These are phyloP conservation scores for Phylloporus arenicola DNA, from an alignment of 768 basidiomycete genomes.

Conservation along the genomic window DNA sequence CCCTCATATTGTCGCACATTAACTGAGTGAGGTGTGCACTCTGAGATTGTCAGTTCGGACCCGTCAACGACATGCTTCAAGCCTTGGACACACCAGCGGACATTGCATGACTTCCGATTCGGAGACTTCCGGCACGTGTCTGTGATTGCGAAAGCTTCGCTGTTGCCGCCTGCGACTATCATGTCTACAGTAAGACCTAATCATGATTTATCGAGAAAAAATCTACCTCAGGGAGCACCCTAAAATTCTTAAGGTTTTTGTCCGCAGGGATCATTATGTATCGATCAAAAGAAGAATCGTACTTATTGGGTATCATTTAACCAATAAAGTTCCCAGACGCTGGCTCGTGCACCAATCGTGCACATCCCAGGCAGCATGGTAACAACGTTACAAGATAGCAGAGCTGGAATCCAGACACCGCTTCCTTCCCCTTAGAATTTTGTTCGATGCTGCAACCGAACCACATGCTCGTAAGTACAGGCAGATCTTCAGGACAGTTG, in stretches of 20 bases:
- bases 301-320: slow-evolving; percentile 10
- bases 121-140: slow-evolving; percentile 20
- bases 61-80: slow-evolving; percentile 11
- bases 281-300: slow-evolving; percentile 19
- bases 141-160: background rate
- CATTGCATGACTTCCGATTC: slow-evolving; percentile 14
- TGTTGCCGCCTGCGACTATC: slow-evolving; percentile 9
- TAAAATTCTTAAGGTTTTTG: slow-evolving; percentile 20
- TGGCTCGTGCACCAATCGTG: slow-evolving; percentile 9
- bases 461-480: background rate
- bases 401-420: background rate
- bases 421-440: slow-evolving; percentile 8
- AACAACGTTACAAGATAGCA: slow-evolving; percentile 21
- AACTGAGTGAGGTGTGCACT: background rate
- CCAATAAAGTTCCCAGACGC: slow-evolving; percentile 11
- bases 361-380: slow-evolving; percentile 15
- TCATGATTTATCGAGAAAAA: slow-evolving; percentile 13
- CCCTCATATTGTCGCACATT: slow-evolving; percentile 8
- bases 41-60: slow-evolving; percentile 15
- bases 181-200: slow-evolving; percentile 1
- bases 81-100: background rate
- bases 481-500: slow-evolving; percentile 15
- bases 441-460: slow-evolving; percentile 6
- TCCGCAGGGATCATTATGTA: slow-evolving; percentile 30
- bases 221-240: slow-evolving; percentile 30